Evolutionary conservation across 2,329 filamentous ascomycete genomes (phyloP).

Genomic region (Coleophoma crateriformis): DNA sequence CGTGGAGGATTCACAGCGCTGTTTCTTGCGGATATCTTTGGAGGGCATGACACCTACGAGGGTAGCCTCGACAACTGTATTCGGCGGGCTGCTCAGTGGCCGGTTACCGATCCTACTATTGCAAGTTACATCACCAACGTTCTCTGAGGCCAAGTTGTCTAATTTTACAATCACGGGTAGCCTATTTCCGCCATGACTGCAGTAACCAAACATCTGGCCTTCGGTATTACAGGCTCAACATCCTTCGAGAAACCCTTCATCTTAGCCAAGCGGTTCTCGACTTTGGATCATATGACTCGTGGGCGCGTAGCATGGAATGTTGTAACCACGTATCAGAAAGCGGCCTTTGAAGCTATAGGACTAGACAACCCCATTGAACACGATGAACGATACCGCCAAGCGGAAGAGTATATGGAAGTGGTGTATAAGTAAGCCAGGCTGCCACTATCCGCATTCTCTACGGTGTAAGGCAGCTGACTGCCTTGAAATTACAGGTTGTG

Average conservation of each 20-base stretch:
- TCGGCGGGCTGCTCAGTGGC: constrained; percentile 60
- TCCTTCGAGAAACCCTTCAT: constrained; percentile 56
- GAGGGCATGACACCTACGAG: constrained; percentile 62
- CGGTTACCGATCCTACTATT: constrained; percentile 61
- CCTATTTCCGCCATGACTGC: constrained; percentile 64
- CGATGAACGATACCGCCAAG: constrained; percentile 58
- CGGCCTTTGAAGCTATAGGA: constrained; percentile 56
- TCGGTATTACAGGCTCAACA: constrained; percentile 61
- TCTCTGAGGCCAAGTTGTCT: neutral
- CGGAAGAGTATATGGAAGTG: constrained; percentile 58
- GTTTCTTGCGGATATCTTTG: constrained; percentile 54
- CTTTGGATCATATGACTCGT: constrained; percentile 60
- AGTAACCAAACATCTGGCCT: constrained; percentile 57
- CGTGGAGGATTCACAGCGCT: constrained; percentile 57
- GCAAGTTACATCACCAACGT: constrained; percentile 24
- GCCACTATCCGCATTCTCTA: too few species aligned
- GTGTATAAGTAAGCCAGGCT: constrained; percentile 44
- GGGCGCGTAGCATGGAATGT: constrained; percentile 61
- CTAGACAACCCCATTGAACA: constrained; percentile 52
- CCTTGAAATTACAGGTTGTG: constrained; percentile 37
- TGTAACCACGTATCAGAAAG: constrained; percentile 56
- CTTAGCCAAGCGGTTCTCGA: constrained; percentile 58
- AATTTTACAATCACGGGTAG: constrained; percentile 24
- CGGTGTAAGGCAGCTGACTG: too few species aligned
- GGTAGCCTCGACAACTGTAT: constrained; percentile 52